Base-by-base conservation (phyloP, 2,329 filamentous ascomycete species). In the Penicillium olsonii region DNA sequence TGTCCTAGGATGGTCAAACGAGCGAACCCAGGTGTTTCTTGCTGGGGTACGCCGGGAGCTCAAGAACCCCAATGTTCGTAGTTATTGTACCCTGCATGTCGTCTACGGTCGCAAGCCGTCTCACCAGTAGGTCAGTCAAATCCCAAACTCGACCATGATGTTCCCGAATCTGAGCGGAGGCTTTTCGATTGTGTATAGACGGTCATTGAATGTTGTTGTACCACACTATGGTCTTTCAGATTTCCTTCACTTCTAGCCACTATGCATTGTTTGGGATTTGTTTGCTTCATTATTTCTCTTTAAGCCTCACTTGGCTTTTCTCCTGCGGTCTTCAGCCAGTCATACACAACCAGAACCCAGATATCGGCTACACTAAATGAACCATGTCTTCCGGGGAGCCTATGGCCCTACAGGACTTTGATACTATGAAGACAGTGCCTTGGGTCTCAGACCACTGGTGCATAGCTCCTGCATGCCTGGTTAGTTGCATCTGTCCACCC, bases 11-110 rank as follows among this genome's bases (percentile, higher is more conserved):
- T 74, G 70, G 70, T 61, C 52, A 0, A 60, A 66, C 24, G 64
- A 66, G 18, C 63, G 74, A 45, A 70, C 74, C 4, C 61, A 72
- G 45, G 54, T 70, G 1, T 69, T 75, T 11, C 50, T 73, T 38
- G 65, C 64, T 5, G 63, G 66, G 11, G 73, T 74, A 3, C 69
- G 68, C 42, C 64, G 54, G 43, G 72, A 75, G 55, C 50, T 73
- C 31, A 60, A 60, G 41, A 66, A 75, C 57, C 66, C 57, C 17
- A 52, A 48, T 5, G 62, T 73, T 42, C 72, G 75, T 60, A 64
- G 65, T 3, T 74, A 72, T 61, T 58, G 60, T 34, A 61, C 57
- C 38, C 18, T 65, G n/a, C 64, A 68, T 51, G 44, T 68, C 31
- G 60, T 69, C 4, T 68, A 66, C 46, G 67, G 63, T 15, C 59